Evolutionary conservation across 2,329 filamentous ascomycete genomes (phyloP).

Genomic region (Xylaria sp.): DNA sequence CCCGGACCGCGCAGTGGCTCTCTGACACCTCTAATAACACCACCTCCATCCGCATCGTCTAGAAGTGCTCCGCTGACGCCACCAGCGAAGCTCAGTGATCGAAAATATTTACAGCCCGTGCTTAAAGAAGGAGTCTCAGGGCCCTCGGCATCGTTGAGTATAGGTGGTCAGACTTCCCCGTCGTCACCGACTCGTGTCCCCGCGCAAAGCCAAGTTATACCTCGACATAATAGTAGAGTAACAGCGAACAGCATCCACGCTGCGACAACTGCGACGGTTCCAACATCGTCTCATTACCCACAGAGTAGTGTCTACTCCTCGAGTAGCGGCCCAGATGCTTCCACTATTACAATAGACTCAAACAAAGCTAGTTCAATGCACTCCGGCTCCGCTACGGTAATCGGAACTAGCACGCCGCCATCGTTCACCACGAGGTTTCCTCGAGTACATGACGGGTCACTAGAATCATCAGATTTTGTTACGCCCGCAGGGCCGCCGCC

Average conservation of each 20-base stretch:
- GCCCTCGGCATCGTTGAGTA: conserved; percentile 30
- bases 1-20: conserved; percentile 48
- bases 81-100: conserved; percentile 60
- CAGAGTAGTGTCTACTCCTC: conserved; percentile 38
- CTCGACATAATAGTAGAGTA: conserved; percentile 48
- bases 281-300: conserved; percentile 23
- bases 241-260: conserved; percentile 32
- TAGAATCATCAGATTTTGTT: conserved; percentile 52
- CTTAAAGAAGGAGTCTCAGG: conserved; percentile 40
- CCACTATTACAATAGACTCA: conserved; percentile 37
- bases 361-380: conserved; percentile 44
- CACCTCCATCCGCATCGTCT: conserved; percentile 48
- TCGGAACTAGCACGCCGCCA: conserved; percentile 40
- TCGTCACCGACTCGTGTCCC: conserved; percentile 53
- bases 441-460: conserved; percentile 50
- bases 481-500: conserved; percentile 57
- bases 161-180: conserved; percentile 46
- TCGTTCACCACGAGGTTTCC: conserved; percentile 50
- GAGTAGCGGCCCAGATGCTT: conserved; percentile 29
- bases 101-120: conserved; percentile 55
- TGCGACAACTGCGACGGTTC: conserved; percentile 18
- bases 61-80: conserved; percentile 53
- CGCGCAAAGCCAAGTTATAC: conserved; percentile 51
- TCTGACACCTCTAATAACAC: conserved; percentile 56
- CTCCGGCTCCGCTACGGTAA: conserved; percentile 31